phyloP scores from a whole-genome alignment of 2,329 filamentous ascomycete genomes.

The Ascochyta lentis region DNA sequence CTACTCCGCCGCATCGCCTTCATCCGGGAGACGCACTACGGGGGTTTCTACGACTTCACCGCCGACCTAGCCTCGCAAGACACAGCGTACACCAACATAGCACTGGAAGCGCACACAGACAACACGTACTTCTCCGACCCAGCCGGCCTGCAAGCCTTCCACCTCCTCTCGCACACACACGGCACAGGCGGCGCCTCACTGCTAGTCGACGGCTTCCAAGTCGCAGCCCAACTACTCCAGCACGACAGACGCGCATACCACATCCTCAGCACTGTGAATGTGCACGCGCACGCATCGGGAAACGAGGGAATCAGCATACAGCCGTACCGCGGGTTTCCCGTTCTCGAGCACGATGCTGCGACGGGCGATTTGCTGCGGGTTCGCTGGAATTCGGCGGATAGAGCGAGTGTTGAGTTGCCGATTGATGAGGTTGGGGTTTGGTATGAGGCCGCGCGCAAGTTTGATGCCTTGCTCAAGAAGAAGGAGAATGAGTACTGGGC shows the following conservation, averaged over 20 bases:
- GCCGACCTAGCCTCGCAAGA: conserved; percentile 87
- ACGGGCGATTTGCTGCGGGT: conserved; percentile 65
- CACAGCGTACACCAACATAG: conserved; percentile 87
- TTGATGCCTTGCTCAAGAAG: conserved; percentile 71
- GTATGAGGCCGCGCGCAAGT: conserved; percentile 82
- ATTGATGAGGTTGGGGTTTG: conserved; percentile 64
- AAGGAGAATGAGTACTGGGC: conserved; percentile 76
- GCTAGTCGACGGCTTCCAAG: conserved; percentile 85
- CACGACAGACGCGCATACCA: conserved; percentile 65
- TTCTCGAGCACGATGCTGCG: conserved; percentile 67
- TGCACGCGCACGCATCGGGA: conserved; percentile 85
- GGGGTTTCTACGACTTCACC: conserved; percentile 84
- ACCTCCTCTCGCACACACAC: conserved; percentile 80
- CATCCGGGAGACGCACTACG: conserved; percentile 91
- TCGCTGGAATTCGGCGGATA: conserved; percentile 93
- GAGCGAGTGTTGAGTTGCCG: conserved; percentile 70
- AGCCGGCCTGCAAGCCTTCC: conserved; percentile 88
- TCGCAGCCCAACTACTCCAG: conserved; percentile 65
- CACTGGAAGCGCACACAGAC: conserved; percentile 86
- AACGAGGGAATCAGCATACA: conserved; percentile 83
- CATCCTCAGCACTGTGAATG: conserved; percentile 61
- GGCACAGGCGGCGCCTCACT: conserved; percentile 76
- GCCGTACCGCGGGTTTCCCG: conserved; percentile 72
- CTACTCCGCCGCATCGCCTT: conserved; percentile 83
- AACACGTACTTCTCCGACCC: conserved; percentile 96